Percentiles rank a stretch among this genome's conserved stretches.
Conservation (phyloP, 139 green algal genomes). For the Trebouxia sp. region DNA sequence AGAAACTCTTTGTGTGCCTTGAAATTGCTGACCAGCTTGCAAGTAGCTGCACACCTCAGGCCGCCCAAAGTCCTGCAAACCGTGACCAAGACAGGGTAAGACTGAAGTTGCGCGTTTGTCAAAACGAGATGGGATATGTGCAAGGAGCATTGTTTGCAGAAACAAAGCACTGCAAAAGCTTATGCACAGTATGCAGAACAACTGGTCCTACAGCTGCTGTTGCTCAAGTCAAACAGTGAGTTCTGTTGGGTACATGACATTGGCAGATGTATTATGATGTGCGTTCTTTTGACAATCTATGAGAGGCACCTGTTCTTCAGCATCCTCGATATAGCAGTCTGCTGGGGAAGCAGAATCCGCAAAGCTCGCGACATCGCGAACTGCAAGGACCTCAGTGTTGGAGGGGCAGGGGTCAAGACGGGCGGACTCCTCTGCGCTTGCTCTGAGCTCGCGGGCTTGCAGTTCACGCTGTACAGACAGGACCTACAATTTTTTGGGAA, state of each 20-base stretch:
- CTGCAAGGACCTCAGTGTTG: not conserved
- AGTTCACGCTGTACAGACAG: slow-evolving; percentile 12
- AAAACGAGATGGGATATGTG: too few species aligned
- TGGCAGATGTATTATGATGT: too few species aligned
- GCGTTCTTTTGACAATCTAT: too few species aligned
- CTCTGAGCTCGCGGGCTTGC: slow-evolving; percentile 1
- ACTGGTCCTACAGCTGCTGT: too few species aligned
- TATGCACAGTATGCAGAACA: too few species aligned
- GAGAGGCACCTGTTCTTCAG: not conserved
- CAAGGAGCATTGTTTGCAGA: not conserved
- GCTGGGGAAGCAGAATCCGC: not conserved
- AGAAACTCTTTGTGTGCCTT: slow-evolving; percentile 29
- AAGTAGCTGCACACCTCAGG: slow-evolving; percentile 10
- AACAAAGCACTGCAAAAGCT: too few species aligned
- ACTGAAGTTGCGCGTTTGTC: too few species aligned
- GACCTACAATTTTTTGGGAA: not conserved
- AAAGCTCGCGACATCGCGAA: not conserved
- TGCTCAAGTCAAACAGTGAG: too few species aligned
- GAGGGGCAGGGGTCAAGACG: not conserved
- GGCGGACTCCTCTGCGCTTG: slow-evolving; percentile 13
- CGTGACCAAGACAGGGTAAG: too few species aligned
- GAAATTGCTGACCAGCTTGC: not conserved
- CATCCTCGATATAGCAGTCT: not conserved
- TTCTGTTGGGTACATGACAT: too few species aligned
- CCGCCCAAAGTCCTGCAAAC: not conserved